Percentiles rank a stretch among this genome's conserved stretches.
Conservation (phyloP, 2,329 filamentous ascomycete genomes). For the Tolypocladium pustulatum region DNA sequence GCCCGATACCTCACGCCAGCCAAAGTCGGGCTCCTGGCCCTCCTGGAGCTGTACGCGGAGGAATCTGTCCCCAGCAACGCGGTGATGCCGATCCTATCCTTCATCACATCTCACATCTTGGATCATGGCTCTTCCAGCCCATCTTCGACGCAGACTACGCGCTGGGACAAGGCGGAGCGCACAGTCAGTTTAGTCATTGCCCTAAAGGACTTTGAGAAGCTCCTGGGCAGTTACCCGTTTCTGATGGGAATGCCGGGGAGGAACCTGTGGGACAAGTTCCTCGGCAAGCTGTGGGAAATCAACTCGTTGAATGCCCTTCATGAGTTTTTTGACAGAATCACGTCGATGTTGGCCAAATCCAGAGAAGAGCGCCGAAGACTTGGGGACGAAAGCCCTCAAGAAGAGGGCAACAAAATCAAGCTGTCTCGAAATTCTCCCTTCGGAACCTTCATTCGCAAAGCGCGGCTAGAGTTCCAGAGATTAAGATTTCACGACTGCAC, state of each 20-base stretch:
- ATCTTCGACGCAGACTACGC: constrained; percentile 14
- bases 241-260: constrained; percentile 56
- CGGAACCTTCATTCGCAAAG: constrained; percentile 68
- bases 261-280: constrained; percentile 78
- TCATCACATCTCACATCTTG: constrained; percentile 63
- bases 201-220: constrained; percentile 48
- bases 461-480: constrained; percentile 68
- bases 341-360: constrained; percentile 47
- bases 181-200: constrained; percentile 42
- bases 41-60: constrained; percentile 74
- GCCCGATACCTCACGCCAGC: constrained; percentile 79
- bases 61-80: constrained; percentile 57
- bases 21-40: constrained; percentile 70
- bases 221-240: constrained; percentile 42
- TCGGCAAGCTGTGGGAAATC: constrained; percentile 73
- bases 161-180: constrained; percentile 38
- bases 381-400: constrained; percentile 31
- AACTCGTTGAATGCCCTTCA: constrained; percentile 75
- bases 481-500: constrained; percentile 71
- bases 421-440: constrained; percentile 68
- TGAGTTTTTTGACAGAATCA: constrained; percentile 56
- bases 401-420: constrained; percentile 41
- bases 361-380: constrained; percentile 49
- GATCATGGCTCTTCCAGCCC: constrained; percentile 26
- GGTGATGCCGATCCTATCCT: constrained; percentile 67